These are phyloP conservation scores for Closterium sp. DNA, from an alignment of 139 green algal species.

Conservation along the genomic window DNA sequence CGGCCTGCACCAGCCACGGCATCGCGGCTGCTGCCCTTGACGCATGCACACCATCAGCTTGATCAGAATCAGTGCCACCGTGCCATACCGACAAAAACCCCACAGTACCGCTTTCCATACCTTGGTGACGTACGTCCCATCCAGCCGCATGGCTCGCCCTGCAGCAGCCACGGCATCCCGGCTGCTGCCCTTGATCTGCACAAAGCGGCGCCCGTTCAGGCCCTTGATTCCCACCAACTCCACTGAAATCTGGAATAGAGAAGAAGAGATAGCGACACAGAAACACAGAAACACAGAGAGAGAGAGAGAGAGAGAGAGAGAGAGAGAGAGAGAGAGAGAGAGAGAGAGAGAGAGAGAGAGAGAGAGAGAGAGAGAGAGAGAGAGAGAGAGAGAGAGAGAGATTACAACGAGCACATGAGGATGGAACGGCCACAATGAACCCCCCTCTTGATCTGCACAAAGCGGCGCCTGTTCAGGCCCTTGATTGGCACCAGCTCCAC, in stretches of 20 bases:
- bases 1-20: slow-evolving; percentile 12
- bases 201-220: not conserved
- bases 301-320: too few species aligned
- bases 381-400: too few species aligned
- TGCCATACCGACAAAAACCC: too few species aligned
- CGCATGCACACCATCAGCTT: too few species aligned
- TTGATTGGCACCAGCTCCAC: not conserved
- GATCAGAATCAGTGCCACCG: not conserved
- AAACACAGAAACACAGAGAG: too few species aligned
- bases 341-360: too few species aligned
- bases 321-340: too few species aligned
- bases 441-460: slow-evolving; percentile 21
- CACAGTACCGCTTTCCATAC: too few species aligned
- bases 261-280: too few species aligned
- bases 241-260: not conserved
- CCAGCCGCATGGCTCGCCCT: not conserved
- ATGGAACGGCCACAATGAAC: too few species aligned
- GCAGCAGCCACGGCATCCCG: slow-evolving; percentile 15
- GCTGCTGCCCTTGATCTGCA: slow-evolving; percentile 22
- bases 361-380: too few species aligned
- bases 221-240: not conserved
- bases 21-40: slow-evolving; percentile 12
- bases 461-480: not conserved
- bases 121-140: not conserved
- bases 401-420: too few species aligned